Evolutionary conservation across 2,329 filamentous ascomycete species (phyloP).

Genomic region (Trichoderma atroviride): DNA sequence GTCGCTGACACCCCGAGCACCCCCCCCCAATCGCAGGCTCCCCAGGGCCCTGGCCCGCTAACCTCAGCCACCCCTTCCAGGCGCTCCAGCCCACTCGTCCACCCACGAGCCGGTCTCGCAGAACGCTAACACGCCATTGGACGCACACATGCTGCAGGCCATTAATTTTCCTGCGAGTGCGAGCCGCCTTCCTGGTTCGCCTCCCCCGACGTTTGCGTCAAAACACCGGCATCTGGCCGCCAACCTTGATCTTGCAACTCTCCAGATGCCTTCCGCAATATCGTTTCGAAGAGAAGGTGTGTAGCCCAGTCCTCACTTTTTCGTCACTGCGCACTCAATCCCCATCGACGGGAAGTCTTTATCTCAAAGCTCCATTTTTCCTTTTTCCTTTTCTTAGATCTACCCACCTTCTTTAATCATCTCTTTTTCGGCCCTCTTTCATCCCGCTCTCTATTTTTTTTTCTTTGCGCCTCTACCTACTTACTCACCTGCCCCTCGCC

Average conservation of each 20-base stretch:
- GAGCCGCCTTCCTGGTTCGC: conserved; percentile 13
- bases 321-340: not conserved
- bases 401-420: not conserved
- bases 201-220: conserved; percentile 24
- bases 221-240: conserved; percentile 12
- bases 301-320: conserved; percentile 23
- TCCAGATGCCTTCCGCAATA: conserved; percentile 33
- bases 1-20: not conserved
- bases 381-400: not conserved
- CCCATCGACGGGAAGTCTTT: not conserved
- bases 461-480: not conserved
- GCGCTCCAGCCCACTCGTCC: conserved; percentile 25
- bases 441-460: not conserved
- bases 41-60: conserved; percentile 21
- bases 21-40: not conserved
- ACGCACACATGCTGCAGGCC: conserved; percentile 26
- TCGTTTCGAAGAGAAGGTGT: conserved; percentile 32
- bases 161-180: conserved; percentile 26
- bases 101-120: conserved; percentile 33
- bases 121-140: conserved; percentile 29
- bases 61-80: not conserved
- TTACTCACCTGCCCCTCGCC: conserved; percentile 15
- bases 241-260: conserved; percentile 24
- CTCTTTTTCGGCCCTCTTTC: not conserved
- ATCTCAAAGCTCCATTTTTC: not conserved